Percentiles rank a stretch among this genome's conserved stretches.
Conservation (phyloP, 257 asterid species). For the Solanum verrucosum region DNA sequence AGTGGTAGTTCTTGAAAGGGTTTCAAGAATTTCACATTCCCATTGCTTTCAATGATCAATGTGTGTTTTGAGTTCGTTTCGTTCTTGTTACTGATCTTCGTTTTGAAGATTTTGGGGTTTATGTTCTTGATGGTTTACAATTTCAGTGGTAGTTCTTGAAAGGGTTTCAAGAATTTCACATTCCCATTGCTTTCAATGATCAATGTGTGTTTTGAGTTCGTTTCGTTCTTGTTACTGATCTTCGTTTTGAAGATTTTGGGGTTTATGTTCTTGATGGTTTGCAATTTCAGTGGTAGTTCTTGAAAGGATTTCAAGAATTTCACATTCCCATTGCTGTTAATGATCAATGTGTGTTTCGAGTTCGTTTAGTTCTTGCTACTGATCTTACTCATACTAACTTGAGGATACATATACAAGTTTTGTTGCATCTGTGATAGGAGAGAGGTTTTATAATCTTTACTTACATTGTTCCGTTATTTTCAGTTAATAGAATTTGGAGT, state of each 20-base stretch:
- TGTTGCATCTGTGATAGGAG: background rate
- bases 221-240: too few species aligned
- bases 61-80: too few species aligned
- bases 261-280: background rate
- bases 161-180: background rate
- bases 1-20: too few species aligned
- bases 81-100: too few species aligned
- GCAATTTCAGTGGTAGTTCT: background rate
- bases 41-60: too few species aligned
- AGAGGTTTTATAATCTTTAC: background rate
- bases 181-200: background rate
- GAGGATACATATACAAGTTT: background rate
- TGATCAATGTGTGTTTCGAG: background rate
- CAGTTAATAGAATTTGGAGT: constrained; percentile 74
- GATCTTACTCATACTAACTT: background rate
- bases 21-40: too few species aligned
- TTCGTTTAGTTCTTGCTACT: background rate
- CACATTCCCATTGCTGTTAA: background rate
- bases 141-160: background rate
- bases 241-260: background rate
- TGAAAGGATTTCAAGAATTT: background rate
- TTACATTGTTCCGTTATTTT: background rate
- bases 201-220: background rate
- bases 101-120: too few species aligned
- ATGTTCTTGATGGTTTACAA: too few species aligned